Conservation (phyloP, 208 protist species). For the Leishmania tropica region DNA sequence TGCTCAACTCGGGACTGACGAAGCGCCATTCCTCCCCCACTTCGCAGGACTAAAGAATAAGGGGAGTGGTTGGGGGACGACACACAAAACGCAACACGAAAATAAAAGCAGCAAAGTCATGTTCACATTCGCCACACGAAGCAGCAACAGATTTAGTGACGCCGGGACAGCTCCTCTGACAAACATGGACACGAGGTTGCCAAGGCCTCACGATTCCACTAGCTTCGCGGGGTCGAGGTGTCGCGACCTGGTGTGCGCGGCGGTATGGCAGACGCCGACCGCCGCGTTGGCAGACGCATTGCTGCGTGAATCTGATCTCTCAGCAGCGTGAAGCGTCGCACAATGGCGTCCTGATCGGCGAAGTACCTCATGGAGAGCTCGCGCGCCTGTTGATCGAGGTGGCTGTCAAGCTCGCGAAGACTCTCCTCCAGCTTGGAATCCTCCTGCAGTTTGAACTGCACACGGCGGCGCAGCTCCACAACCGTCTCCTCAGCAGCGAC, state of each 20-base stretch:
- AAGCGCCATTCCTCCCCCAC: neutral
- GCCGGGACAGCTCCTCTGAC: neutral
- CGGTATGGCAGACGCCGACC: neutral
- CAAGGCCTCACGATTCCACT: neutral
- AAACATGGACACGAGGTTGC: constrained; percentile 4
- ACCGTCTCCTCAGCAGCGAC: constrained; percentile 55
- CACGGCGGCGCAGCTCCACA: constrained; percentile 69
- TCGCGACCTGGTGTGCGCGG: neutral
- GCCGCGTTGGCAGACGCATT: constrained; percentile 35
- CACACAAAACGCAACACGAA: neutral
- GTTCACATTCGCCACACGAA: neutral
- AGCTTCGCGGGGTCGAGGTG: constrained; percentile 11
- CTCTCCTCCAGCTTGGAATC: constrained; percentile 75
- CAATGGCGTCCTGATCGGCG: constrained; percentile 80
- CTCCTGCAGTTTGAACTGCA: constrained; percentile 79
- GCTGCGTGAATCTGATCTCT: constrained; percentile 56
- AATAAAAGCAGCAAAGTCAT: neutral
- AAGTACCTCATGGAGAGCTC: constrained; percentile 84
- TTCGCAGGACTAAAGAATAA: neutral
- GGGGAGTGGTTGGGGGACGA: neutral
- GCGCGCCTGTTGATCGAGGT: constrained; percentile 80
- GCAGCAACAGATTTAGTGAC: neutral
- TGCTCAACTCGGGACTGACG: neutral
- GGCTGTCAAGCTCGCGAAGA: constrained; percentile 60
- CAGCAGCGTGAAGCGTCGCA: constrained; percentile 69